Evolutionary conservation across 345 rosid genomes (phyloP).

Genomic region (Rubroshorea leprosula): DNA sequence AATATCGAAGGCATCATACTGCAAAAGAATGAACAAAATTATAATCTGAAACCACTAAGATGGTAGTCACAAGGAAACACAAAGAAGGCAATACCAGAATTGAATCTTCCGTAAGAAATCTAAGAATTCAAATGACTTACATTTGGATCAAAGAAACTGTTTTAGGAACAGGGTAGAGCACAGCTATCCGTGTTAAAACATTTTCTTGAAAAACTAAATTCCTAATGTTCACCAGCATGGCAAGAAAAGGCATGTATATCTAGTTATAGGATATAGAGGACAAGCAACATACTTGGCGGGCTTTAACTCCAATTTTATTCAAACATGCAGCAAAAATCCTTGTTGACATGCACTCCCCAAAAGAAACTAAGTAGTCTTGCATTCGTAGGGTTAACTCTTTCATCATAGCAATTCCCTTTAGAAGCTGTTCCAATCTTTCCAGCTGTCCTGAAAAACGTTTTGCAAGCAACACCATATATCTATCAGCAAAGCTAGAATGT

Average conservation of each 20-base stretch:
- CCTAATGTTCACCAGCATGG: background rate
- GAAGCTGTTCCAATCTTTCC: constrained; percentile 80
- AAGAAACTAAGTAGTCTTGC: constrained; percentile 84
- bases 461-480: constrained; percentile 18
- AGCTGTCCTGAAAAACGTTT: constrained; percentile 50
- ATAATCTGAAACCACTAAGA: too few relatives aligned
- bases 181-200: too few relatives aligned
- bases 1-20: constrained; percentile 95
- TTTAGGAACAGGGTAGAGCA: too few relatives aligned
- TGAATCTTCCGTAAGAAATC: too few relatives aligned
- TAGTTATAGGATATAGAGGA: background rate
- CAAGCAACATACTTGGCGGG: constrained; percentile 66
- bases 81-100: too few relatives aligned
- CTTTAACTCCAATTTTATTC: constrained; percentile 72
- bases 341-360: constrained; percentile 97
- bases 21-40: constrained; percentile 26
- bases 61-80: too few relatives aligned
- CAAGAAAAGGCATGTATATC: background rate
- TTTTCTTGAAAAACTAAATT: too few relatives aligned
- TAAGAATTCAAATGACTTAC: too few relatives aligned
- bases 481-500: background rate
- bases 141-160: too few relatives aligned
- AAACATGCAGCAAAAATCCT: constrained; percentile 93
- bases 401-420: constrained; percentile 96
- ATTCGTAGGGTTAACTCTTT: constrained; percentile 87